Percentiles rank a stretch among this genome's conserved stretches.
Evolutionary conservation across 2,329 filamentous ascomycete species (phyloP).

Genomic region (Ophiocordyceps australis): DNA sequence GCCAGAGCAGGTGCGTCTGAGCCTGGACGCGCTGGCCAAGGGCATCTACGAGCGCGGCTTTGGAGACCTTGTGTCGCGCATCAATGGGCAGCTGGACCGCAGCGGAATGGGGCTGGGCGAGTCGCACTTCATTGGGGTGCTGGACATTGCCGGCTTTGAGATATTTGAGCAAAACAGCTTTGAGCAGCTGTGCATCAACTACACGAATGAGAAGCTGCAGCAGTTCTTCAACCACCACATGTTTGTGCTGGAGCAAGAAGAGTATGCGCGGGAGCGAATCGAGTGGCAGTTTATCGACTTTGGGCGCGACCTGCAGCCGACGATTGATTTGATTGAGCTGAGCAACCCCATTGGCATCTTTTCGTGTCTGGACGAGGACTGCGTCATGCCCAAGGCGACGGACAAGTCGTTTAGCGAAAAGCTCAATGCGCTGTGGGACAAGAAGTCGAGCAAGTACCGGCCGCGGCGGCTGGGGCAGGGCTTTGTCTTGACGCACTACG

Average conservation of each 20-base stretch:
- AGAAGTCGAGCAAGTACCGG: conserved; percentile 86
- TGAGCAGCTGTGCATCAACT: conserved; percentile 98
- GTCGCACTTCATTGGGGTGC: conserved; percentile 88
- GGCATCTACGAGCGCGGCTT: conserved; percentile 96
- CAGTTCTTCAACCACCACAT: conserved; percentile 99
- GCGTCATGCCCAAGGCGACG: conserved; percentile 96
- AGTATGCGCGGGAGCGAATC: conserved; percentile 93
- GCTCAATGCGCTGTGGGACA: conserved; percentile 90
- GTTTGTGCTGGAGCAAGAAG: conserved; percentile 97
- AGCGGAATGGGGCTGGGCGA: conserved; percentile 70
- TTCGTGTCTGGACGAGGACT: conserved; percentile 93
- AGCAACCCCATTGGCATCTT: conserved; percentile 97
- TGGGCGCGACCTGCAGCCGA: conserved; percentile 88
- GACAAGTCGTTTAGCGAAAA: conserved; percentile 97
- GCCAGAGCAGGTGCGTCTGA: conserved; percentile 81
- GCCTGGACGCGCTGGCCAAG: conserved; percentile 82
- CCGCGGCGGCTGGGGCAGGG: conserved; percentile 76
- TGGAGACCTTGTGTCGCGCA: conserved; percentile 76
- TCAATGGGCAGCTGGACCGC: conserved; percentile 85
- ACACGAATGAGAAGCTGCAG: conserved; percentile 97
- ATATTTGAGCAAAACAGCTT: conserved; percentile 99
- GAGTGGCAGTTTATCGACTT: conserved; percentile 99
- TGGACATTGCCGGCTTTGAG: conserved; percentile 98
- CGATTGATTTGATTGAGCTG: conserved; percentile 91
- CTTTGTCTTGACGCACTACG: conserved; percentile 93